Evolutionary conservation across 371 early-diverging fungal genomes (phyloP).

Genomic region (Chytridium lagenaria): DNA sequence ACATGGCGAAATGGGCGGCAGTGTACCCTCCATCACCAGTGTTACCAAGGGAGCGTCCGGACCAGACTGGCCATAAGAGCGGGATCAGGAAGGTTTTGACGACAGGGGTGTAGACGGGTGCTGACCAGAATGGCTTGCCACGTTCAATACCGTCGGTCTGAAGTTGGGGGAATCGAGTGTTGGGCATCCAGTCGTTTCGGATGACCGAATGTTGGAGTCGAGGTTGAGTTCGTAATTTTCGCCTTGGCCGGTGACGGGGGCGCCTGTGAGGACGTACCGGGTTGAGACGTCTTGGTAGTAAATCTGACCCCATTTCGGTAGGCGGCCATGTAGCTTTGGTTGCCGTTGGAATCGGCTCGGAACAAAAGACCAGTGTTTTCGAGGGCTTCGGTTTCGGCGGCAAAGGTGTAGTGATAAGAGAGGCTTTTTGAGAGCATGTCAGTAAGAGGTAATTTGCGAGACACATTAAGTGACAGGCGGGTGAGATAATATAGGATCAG

Average conservation of each 20-base stretch:
- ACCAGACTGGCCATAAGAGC: slow-evolving; percentile 20
- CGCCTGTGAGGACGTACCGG: background rate
- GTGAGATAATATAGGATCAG: too few species aligned
- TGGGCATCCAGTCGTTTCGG: slow-evolving; percentile 20
- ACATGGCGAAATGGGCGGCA: slow-evolving; percentile 23
- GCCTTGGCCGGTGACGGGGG: background rate
- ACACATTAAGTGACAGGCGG: too few species aligned
- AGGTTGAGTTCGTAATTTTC: slow-evolving; percentile 14
- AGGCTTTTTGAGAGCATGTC: too few species aligned
- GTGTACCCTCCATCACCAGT: background rate
- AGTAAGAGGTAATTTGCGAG: too few species aligned
- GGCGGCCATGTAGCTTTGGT: slow-evolving; percentile 6
- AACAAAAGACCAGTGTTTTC: slow-evolving; percentile 20
- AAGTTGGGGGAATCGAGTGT: slow-evolving; percentile 4
- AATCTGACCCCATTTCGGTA: slow-evolving; percentile 14
- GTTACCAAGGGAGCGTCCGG: background rate
- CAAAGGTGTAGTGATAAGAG: slow-evolving; percentile 17
- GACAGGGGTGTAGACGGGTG: slow-evolving; percentile 21
- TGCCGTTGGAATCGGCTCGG: background rate
- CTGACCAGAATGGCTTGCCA: slow-evolving; percentile 18
- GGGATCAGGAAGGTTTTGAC: slow-evolving; percentile 19
- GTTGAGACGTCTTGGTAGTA: slow-evolving; percentile 21
- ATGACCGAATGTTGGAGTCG: slow-evolving; percentile 10
- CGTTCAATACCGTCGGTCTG: background rate
- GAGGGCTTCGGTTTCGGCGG: background rate